Conservation (phyloP, 257 asterid species). For the Nicotiana obtusifolia region DNA sequence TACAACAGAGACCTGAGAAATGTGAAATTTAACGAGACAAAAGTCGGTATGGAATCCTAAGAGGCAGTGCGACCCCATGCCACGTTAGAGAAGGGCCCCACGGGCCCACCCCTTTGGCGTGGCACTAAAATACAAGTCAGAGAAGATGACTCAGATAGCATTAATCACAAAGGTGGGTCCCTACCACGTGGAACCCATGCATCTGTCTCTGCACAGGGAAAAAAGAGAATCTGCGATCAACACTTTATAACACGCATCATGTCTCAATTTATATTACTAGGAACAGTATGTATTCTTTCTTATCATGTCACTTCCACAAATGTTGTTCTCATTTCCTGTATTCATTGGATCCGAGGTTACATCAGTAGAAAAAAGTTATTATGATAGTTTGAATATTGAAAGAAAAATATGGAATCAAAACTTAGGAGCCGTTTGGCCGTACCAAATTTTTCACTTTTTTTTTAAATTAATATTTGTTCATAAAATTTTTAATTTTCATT, state of each 20-base stretch:
- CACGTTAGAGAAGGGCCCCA: not conserved
- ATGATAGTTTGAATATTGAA: too few relatives aligned
- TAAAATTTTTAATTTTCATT: too few relatives aligned
- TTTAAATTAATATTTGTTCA: too few relatives aligned
- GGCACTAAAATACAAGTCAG: not conserved
- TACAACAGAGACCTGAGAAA: not conserved
- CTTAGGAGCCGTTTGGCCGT: too few relatives aligned
- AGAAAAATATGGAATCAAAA: not conserved
- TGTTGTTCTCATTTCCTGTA: not conserved
- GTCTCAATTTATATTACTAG: not conserved
- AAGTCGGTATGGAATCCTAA: not conserved
- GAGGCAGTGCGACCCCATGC: not conserved
- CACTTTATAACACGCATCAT: not conserved
- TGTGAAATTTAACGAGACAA: not conserved
- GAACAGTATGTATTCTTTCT: not conserved
- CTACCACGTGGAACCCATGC: constrained; percentile 50
- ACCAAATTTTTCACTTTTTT: too few relatives aligned
- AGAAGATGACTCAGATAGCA: constrained; percentile 27
- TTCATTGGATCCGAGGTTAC: not conserved
- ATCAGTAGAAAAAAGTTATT: not conserved
- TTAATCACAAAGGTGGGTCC: constrained; percentile 14
- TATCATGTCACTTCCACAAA: not conserved
- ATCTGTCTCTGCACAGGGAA: not conserved
- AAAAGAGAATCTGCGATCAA: not conserved
- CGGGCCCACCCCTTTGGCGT: not conserved